Percentiles rank a stretch among this genome's conserved stretches.
These are phyloP conservation scores for Rhizophagus sp. DNA, from an alignment of 192 early-diverging fungal species.

Conservation along the genomic window DNA sequence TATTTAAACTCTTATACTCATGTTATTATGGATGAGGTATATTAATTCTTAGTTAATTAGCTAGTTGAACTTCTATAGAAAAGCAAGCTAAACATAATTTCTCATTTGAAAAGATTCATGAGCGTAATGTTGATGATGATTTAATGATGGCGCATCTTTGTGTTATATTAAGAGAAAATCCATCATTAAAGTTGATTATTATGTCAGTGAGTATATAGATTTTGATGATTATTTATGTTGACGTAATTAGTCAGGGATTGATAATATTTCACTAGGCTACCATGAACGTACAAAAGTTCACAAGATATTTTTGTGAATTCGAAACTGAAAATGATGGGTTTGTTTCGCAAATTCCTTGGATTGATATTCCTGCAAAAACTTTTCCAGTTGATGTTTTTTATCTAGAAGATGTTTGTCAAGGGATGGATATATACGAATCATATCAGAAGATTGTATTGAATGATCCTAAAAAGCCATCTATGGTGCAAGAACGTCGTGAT, in stretches of 20 bases:
- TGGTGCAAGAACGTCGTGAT: conserved; percentile 25
- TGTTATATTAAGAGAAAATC: conserved; percentile 25
- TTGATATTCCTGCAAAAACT: conserved; percentile 26
- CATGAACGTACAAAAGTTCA: conserved; percentile 32
- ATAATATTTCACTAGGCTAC: conserved; percentile 12
- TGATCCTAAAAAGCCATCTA: conserved; percentile 20
- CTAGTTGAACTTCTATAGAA: not conserved
- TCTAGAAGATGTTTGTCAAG: conserved; percentile 32
- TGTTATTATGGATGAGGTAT: conserved; percentile 40
- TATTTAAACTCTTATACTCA: conserved; percentile 31
- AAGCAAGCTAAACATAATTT: not conserved
- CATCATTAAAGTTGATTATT: conserved; percentile 34
- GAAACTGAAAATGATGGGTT: conserved; percentile 4
- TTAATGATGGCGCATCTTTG: conserved; percentile 35
- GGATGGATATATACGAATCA: conserved; percentile 13
- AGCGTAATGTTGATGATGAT: conserved; percentile 38
- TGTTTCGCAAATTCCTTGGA: conserved; percentile 25
- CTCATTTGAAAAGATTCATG: conserved; percentile 29
- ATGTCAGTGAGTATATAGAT: conserved; percentile 34
- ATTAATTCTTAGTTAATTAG: not conserved
- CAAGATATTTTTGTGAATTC: conserved; percentile 32
- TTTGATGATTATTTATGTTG: not conserved
- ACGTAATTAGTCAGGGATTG: not conserved
- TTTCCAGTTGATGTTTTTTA: conserved; percentile 36
- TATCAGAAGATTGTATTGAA: not conserved